A percentile compares a stretch with the other conserved stretches of the same genome.
phyloP scores from a whole-genome alignment of 768 basidiomycete genomes.

The Termitomyces sp. region DNA sequence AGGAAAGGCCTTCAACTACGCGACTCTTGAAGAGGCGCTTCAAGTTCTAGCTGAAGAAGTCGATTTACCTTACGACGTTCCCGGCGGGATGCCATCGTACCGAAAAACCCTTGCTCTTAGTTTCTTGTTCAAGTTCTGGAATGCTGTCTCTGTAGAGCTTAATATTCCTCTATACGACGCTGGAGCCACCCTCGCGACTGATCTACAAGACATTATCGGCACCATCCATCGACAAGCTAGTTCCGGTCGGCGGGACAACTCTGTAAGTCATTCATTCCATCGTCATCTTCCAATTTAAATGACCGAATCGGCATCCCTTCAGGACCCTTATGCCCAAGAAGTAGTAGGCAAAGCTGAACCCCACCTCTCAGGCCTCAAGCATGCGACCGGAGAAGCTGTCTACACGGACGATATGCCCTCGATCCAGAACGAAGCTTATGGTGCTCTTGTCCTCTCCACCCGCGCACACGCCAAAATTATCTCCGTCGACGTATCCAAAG shows the following conservation, averaged over 20 bases:
- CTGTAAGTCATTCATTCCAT: not conserved
- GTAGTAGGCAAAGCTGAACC: slow-evolving; percentile 15
- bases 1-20: slow-evolving; percentile 11
- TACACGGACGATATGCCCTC: slow-evolving; percentile 14
- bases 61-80: slow-evolving; percentile 11
- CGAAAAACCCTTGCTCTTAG: slow-evolving; percentile 15
- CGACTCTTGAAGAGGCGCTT: slow-evolving; percentile 7
- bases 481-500: slow-evolving; percentile 10
- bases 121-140: slow-evolving; percentile 16
- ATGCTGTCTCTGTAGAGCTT: slow-evolving; percentile 11
- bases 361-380: slow-evolving; percentile 14
- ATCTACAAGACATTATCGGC: slow-evolving; percentile 6
- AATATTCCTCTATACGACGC: slow-evolving; percentile 3
- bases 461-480: slow-evolving; percentile 12
- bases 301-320: not conserved
- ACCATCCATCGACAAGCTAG: slow-evolving; percentile 10
- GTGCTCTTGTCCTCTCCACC: slow-evolving; percentile 12
- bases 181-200: not conserved
- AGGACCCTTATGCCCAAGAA: slow-evolving; percentile 17
- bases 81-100: slow-evolving; percentile 14
- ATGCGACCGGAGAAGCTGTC: slow-evolving; percentile 13
- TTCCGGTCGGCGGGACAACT: slow-evolving; percentile 11
- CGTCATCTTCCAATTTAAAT: not conserved
- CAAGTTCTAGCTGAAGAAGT: slow-evolving; percentile 9
- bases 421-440: slow-evolving; percentile 9